A percentile compares a stretch with the other conserved stretches of the same genome.
Conservation (phyloP, 192 early-diverging fungal species). For the Podila minutissima region DNA sequence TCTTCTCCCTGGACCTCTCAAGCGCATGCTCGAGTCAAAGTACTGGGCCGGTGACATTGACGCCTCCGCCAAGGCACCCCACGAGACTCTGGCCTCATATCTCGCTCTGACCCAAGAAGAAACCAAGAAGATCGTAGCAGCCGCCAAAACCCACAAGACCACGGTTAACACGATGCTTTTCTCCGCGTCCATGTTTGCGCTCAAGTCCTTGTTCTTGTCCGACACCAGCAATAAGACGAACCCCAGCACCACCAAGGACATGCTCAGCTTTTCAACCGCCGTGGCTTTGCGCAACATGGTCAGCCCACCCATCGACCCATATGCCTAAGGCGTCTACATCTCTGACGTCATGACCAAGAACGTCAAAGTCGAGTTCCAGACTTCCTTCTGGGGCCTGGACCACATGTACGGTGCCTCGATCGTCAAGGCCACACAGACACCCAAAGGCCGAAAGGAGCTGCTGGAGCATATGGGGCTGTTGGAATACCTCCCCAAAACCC, state of each 20-base stretch:
- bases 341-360: constrained; percentile 19
- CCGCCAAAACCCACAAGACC: constrained; percentile 20
- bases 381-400: constrained; percentile 22
- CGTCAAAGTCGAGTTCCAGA: constrained; percentile 12
- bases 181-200: constrained; percentile 18
- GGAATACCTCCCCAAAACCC: constrained; percentile 9
- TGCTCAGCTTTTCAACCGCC: constrained; percentile 4
- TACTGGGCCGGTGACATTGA: constrained; percentile 37
- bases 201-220: constrained; percentile 30
- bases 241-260: constrained; percentile 24
- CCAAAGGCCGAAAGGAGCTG: not conserved
- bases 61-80: constrained; percentile 1
- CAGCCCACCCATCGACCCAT: constrained; percentile 1
- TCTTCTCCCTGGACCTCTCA: constrained; percentile 17
- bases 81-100: constrained; percentile 5
- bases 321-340: constrained; percentile 18
- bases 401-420: constrained; percentile 9
- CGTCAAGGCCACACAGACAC: constrained; percentile 3
- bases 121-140: constrained; percentile 12
- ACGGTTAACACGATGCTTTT: constrained; percentile 15
- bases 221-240: not conserved
- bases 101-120: constrained; percentile 13
- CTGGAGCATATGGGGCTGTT: constrained; percentile 19
- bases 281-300: constrained; percentile 17
- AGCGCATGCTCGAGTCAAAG: constrained; percentile 14